Conservation (phyloP, 805 yeast species). For the Ogataea parapolymorpha region DNA sequence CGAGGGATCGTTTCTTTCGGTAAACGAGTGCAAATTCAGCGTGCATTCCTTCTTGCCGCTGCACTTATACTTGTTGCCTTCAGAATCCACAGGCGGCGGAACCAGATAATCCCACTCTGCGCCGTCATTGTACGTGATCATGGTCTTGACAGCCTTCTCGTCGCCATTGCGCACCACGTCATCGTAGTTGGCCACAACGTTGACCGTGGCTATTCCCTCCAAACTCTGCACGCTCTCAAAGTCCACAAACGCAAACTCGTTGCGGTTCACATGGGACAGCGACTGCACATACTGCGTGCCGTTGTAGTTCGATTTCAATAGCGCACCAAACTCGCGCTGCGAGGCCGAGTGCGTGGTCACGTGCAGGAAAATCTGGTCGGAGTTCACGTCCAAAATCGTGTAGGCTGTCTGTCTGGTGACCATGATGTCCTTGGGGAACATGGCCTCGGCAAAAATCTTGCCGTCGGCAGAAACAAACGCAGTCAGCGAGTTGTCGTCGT, state of each 20-base stretch:
- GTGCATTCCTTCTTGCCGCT: constrained; percentile 56
- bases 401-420: constrained; percentile 66
- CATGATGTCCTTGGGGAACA: constrained; percentile 65
- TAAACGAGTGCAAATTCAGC: constrained; percentile 82
- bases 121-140: constrained; percentile 87
- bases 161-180: constrained; percentile 33
- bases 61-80: constrained; percentile 58
- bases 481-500: constrained; percentile 49
- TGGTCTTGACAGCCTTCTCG: constrained; percentile 60
- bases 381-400: constrained; percentile 71
- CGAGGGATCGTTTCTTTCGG: constrained; percentile 70
- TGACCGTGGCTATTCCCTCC: constrained; percentile 80
- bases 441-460: constrained; percentile 65
- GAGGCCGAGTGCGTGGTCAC: constrained; percentile 58
- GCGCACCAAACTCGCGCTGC: constrained; percentile 66
- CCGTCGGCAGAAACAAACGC: constrained; percentile 85
- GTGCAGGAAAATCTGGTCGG: constrained; percentile 76
- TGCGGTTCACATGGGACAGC: constrained; percentile 70
- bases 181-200: constrained; percentile 57
- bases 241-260: constrained; percentile 74
- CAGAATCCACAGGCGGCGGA: constrained; percentile 67
- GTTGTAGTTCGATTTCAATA: constrained; percentile 84
- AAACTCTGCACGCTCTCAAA: constrained; percentile 78
- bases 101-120: constrained; percentile 72
- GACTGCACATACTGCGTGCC: constrained; percentile 82